phyloP scores from a whole-genome alignment of 2,329 filamentous ascomycete genomes.

The Apiospora marii region DNA sequence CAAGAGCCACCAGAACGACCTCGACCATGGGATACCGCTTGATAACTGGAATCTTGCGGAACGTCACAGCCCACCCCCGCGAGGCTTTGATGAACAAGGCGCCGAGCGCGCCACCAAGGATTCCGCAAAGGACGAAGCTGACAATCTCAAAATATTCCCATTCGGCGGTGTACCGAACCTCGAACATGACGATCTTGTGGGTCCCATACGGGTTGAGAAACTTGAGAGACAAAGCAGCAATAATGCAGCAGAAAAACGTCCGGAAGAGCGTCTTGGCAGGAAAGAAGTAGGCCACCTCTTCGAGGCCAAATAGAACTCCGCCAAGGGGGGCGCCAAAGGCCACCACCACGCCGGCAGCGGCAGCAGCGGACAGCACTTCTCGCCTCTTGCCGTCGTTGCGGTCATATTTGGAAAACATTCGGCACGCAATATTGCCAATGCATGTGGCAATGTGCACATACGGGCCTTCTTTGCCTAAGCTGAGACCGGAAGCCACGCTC shows the following conservation, averaged over 20 bases:
- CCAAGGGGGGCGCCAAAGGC: constrained; percentile 90
- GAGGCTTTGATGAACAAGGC: constrained; percentile 98
- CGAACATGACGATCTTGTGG: constrained; percentile 94
- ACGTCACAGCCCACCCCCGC: constrained; percentile 85
- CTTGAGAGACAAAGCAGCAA: constrained; percentile 88
- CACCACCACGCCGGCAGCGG: constrained; percentile 90
- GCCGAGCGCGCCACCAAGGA: constrained; percentile 83
- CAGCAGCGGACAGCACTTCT: constrained; percentile 91
- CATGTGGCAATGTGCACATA: constrained; percentile 98
- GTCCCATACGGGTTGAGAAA: constrained; percentile 97
- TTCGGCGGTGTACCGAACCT: constrained; percentile 88
- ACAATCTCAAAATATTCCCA: constrained; percentile 94
- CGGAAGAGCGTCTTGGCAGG: constrained; percentile 96
- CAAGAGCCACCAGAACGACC: constrained; percentile 83
- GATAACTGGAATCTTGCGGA: constrained; percentile 81
- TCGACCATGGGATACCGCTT: constrained; percentile 87
- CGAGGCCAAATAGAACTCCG: constrained; percentile 89
- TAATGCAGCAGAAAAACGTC: constrained; percentile 98
- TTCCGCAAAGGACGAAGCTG: constrained; percentile 84
- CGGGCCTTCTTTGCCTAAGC: constrained; percentile 91
- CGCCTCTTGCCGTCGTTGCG: constrained; percentile 92
- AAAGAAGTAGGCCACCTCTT: constrained; percentile 98
- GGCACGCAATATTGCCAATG: constrained; percentile 93
- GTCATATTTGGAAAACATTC: constrained; percentile 94
- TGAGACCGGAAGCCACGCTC: constrained; percentile 91